Conservation (phyloP, 2,329 filamentous ascomycete genomes). For the Sclerotinia nivalis region DNA sequence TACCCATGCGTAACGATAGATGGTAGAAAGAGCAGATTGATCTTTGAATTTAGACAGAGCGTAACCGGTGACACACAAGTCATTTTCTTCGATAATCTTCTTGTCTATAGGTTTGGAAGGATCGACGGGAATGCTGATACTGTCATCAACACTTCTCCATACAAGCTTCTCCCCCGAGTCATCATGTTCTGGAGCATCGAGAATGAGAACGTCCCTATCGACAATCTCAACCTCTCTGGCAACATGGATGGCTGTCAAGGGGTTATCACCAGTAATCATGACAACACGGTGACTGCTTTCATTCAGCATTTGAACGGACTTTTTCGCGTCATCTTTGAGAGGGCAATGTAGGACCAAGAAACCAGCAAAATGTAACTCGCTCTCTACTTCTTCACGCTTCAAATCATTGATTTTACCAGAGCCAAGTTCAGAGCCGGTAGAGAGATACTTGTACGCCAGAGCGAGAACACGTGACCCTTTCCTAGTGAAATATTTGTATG, state of each 20-base stretch:
- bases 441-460: constrained; percentile 89
- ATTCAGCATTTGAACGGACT: constrained; percentile 94
- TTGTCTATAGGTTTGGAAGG: constrained; percentile 76
- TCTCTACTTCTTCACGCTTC: constrained; percentile 89
- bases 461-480: constrained; percentile 93
- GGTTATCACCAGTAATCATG: constrained; percentile 99
- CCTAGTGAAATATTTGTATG: constrained; percentile 95
- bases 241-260: constrained; percentile 92
- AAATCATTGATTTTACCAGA: constrained; percentile 87
- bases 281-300: constrained; percentile 98
- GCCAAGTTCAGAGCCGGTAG: constrained; percentile 77
- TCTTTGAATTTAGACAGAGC: constrained; percentile 86
- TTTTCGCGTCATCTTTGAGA: constrained; percentile 92
- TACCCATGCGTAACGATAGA: constrained; percentile 91
- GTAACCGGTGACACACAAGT: constrained; percentile 94
- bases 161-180: constrained; percentile 77
- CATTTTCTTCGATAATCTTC: constrained; percentile 79
- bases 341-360: constrained; percentile 96
- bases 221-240: constrained; percentile 96
- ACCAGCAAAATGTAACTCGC: constrained; percentile 82
- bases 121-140: constrained; percentile 80
- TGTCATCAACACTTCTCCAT: constrained; percentile 95
- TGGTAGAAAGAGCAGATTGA: constrained; percentile 71
- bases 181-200: constrained; percentile 92
- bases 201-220: constrained; percentile 88